phyloP scores from a whole-genome alignment of 2,329 filamentous ascomycete genomes.

The Huntiella savannae region DNA sequence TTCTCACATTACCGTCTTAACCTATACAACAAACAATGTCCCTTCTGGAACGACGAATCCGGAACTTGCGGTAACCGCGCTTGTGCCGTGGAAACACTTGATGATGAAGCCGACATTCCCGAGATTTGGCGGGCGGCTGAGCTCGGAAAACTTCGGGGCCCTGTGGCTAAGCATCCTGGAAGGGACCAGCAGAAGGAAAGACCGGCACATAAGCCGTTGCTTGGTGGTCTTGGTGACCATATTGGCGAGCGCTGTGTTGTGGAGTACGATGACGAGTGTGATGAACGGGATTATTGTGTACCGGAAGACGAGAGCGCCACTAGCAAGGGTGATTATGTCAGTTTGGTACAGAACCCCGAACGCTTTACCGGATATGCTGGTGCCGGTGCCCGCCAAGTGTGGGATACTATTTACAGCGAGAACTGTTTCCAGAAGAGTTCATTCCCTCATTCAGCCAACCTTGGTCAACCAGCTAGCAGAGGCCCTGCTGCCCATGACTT shows the following conservation, averaged over 20 bases:
- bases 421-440: constrained; percentile 74
- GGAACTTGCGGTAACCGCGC: constrained; percentile 95
- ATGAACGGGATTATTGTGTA: constrained; percentile 90
- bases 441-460: constrained; percentile 37
- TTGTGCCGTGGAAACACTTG: constrained; percentile 84
- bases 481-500: constrained; percentile 41
- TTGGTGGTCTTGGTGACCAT: constrained; percentile 63
- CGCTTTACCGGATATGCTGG: constrained; percentile 86
- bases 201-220: constrained; percentile 47
- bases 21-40: constrained; percentile 82
- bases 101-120: constrained; percentile 88
- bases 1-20: constrained; percentile 96
- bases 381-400: constrained; percentile 69
- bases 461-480: constrained; percentile 24
- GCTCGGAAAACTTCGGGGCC: constrained; percentile 79
- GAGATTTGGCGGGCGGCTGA: constrained; percentile 80
- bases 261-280: constrained; percentile 93
- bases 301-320: constrained; percentile 79
- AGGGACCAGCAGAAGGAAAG: constrained; percentile 53
- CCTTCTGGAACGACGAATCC: constrained; percentile 86
- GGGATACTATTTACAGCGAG: constrained; percentile 91
- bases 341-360: constrained; percentile 14
- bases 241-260: constrained; percentile 94
- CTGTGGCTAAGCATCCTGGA: constrained; percentile 73
- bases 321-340: constrained; percentile 61